phyloP scores from a whole-genome alignment of 1,284 basidiomycete genomes.

The Leccinum angustisporum region DNA sequence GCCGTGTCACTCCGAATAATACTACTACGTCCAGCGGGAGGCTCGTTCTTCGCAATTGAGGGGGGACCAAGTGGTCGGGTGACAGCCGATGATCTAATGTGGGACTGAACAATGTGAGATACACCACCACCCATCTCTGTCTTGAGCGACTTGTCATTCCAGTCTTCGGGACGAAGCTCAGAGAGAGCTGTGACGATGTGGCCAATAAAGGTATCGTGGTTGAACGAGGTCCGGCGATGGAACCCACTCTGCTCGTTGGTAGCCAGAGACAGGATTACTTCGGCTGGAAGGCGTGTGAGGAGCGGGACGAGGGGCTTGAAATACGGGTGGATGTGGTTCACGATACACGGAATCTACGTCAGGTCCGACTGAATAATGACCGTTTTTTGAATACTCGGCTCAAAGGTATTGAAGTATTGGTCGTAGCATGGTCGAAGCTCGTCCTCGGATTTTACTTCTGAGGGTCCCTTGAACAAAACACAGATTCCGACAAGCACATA shows the following conservation, averaged over 20 bases:
- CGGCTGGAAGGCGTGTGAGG: background rate
- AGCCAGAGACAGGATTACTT: background rate
- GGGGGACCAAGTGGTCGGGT: background rate
- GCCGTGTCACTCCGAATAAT: background rate
- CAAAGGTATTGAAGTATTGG: background rate
- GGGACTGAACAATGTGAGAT: background rate
- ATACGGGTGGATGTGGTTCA: background rate
- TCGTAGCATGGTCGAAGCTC: background rate
- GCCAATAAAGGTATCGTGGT: background rate
- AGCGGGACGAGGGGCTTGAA: background rate
- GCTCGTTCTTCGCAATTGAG: background rate
- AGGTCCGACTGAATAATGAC: background rate
- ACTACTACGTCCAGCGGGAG: background rate
- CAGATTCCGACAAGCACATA: background rate
- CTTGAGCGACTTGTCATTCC: background rate
- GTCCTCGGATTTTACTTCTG: background rate
- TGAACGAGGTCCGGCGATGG: background rate
- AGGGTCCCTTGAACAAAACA: background rate
- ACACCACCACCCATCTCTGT: background rate
- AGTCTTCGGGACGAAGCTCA: background rate
- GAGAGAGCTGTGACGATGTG: background rate
- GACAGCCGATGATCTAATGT: background rate
- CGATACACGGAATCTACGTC: background rate
- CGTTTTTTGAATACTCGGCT: background rate
- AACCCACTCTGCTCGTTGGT: background rate